Evolutionary conservation across 805 yeast genomes (phyloP).

Genomic region (Kuraishia cidri): DNA sequence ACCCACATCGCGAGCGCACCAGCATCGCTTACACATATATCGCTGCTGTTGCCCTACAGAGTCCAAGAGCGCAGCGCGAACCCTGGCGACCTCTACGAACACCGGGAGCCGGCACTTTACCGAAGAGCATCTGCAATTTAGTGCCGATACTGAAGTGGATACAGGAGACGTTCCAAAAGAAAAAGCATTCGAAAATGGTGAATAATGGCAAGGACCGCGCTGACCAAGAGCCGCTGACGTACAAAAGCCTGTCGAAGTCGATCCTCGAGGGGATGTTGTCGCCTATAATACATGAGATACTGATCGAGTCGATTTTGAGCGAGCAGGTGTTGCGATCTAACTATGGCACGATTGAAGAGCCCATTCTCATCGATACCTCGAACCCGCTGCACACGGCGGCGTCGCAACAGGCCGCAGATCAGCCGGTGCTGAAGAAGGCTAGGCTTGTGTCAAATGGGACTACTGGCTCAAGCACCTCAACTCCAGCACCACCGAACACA

Average conservation of each 20-base stretch:
- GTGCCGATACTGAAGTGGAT: too few species aligned
- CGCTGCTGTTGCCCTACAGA: too few species aligned
- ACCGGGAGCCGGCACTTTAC: too few species aligned
- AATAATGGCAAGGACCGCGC: not conserved
- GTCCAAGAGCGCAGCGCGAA: too few species aligned
- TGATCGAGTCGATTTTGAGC: conserved; percentile 16
- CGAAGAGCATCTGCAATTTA: too few species aligned
- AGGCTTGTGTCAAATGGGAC: conserved; percentile 5
- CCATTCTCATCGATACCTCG: conserved; percentile 13
- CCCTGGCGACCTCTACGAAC: too few species aligned
- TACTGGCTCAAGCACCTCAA: conserved; percentile 8
- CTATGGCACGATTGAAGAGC: conserved; percentile 18
- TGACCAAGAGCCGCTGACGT: conserved; percentile 12
- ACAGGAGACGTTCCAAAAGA: too few species aligned
- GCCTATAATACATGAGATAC: conserved; percentile 22
- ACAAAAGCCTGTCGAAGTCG: conserved; percentile 17
- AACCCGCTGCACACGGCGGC: conserved; percentile 2
- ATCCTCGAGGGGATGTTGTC: conserved; percentile 21
- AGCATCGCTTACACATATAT: too few species aligned
- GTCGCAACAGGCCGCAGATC: conserved; percentile 7
- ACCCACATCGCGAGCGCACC: too few species aligned
- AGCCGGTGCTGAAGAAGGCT: conserved; percentile 6
- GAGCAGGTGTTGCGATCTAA: conserved; percentile 19
- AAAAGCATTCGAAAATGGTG: too few species aligned
- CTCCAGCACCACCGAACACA: conserved; percentile 12